Percentiles rank a stretch among this genome's conserved stretches.
Conservation (phyloP, 345 rosid genomes). For the Erucastrum elatum region DNA sequence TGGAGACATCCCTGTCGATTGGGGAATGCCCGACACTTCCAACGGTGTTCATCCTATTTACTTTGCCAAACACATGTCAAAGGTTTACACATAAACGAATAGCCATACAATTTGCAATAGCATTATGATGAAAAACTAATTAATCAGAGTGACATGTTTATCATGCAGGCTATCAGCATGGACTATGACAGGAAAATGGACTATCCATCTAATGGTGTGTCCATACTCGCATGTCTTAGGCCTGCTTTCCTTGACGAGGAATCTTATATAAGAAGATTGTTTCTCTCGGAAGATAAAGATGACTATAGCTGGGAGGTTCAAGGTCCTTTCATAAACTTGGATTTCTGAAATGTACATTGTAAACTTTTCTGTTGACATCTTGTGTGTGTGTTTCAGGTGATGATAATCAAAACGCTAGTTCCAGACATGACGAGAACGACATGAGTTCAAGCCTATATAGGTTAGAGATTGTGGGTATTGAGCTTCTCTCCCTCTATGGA, state of each 20-base stretch:
- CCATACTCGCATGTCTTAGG: conserved; percentile 80
- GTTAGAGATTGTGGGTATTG: conserved; percentile 76
- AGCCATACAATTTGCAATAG: conserved; percentile 17
- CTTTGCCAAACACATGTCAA: conserved; percentile 83
- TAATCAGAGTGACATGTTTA: neutral
- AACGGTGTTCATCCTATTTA: conserved; percentile 74
- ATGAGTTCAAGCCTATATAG: conserved; percentile 59
- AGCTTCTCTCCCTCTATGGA: conserved; percentile 81
- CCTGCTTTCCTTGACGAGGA: conserved; percentile 84
- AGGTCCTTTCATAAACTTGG: conserved; percentile 44
- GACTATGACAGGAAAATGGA: conserved; percentile 67
- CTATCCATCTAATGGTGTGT: conserved; percentile 86
- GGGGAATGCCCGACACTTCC: conserved; percentile 88
- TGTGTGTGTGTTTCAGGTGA: conserved; percentile 36
- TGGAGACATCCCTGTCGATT: conserved; percentile 64
- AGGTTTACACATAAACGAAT: conserved; percentile 51
- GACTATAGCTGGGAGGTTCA: conserved; percentile 56
- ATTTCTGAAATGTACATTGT: neutral
- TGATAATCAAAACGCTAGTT: conserved; percentile 46
- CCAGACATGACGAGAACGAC: conserved; percentile 43
- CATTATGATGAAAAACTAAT: conserved; percentile 1
- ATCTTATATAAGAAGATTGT: conserved; percentile 63
- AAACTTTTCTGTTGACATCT: conserved; percentile 7
- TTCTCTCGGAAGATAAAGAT: conserved; percentile 57
- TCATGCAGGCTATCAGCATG: conserved; percentile 54